These are phyloP conservation scores for Metarhizium robertsii DNA, from an alignment of 2,329 filamentous ascomycete genomes.

Conservation along the genomic window DNA sequence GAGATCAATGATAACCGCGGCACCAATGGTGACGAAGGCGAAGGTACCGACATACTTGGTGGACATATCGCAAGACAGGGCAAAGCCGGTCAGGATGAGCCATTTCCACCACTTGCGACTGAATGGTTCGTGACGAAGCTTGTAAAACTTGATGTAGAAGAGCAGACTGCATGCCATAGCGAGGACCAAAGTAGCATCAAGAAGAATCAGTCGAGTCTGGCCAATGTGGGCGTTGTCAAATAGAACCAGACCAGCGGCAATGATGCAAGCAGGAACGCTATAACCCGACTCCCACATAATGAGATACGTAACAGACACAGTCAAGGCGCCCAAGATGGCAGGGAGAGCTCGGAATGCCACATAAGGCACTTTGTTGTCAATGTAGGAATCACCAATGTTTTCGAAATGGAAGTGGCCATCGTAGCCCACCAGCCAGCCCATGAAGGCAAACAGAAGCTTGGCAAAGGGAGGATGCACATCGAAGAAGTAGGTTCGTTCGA, in stretches of 20 bases:
- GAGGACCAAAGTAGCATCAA: slow-evolving; percentile 88
- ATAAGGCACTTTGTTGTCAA: slow-evolving; percentile 93
- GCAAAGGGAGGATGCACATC: slow-evolving; percentile 97
- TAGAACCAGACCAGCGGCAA: slow-evolving; percentile 77
- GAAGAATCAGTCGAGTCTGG: slow-evolving; percentile 87
- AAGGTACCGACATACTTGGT: slow-evolving; percentile 97
- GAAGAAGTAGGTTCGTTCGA: slow-evolving; percentile 98
- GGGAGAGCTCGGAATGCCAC: slow-evolving; percentile 92
- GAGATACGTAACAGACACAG: slow-evolving; percentile 85
- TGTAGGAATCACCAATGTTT: slow-evolving; percentile 98
- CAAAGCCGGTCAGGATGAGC: slow-evolving; percentile 89
- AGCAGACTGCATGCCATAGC: slow-evolving; percentile 94
- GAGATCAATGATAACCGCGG: slow-evolving; percentile 85
- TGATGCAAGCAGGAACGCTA: slow-evolving; percentile 81
- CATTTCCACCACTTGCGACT: slow-evolving; percentile 99
- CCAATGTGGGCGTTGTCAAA: slow-evolving; percentile 98
- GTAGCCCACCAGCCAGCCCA: slow-evolving; percentile 96
- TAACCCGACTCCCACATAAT: slow-evolving; percentile 99
- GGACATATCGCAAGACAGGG: slow-evolving; percentile 93
- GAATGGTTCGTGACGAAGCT: slow-evolving; percentile 81
- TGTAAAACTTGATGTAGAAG: slow-evolving; percentile 96
- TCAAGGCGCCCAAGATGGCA: slow-evolving; percentile 82
- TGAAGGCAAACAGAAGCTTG: slow-evolving; percentile 93
- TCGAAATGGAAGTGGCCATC: slow-evolving; percentile 97
- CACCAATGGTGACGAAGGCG: slow-evolving; percentile 93